Evolutionary conservation across 495 filamentous ascomycete genomes (phyloP).

Genomic region (Astrothelium macrocarpum): DNA sequence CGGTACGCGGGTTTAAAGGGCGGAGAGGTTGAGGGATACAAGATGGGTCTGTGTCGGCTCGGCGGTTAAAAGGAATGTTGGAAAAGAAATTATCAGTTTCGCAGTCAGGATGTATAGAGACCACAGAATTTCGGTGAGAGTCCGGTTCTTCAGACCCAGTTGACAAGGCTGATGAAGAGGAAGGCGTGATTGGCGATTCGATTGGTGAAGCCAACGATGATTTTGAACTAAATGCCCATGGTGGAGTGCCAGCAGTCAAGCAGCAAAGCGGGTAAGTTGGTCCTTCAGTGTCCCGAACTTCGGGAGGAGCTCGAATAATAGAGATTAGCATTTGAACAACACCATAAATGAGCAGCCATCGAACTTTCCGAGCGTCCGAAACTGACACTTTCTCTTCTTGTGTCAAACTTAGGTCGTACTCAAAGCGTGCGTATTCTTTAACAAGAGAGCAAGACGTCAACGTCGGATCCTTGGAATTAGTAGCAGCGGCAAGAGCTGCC

Average conservation of each 20-base stretch:
- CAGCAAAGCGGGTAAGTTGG: slow-evolving; percentile 30
- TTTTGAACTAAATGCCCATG: slow-evolving; percentile 18
- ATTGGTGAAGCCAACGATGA: background rate
- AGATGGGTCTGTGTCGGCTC: background rate
- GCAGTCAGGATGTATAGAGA: slow-evolving; percentile 33
- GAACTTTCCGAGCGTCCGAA: slow-evolving; percentile 35
- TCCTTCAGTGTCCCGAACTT: slow-evolving; percentile 28
- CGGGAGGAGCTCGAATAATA: slow-evolving; percentile 28
- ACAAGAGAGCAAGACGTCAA: slow-evolving; percentile 33
- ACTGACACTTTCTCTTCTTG: slow-evolving; percentile 35
- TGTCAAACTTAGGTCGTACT: slow-evolving; percentile 31
- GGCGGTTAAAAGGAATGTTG: slow-evolving; percentile 16
- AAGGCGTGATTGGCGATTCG: slow-evolving; percentile 6
- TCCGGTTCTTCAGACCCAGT: background rate
- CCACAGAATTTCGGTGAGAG: background rate
- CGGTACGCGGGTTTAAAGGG: slow-evolving; percentile 5
- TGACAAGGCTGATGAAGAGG: slow-evolving; percentile 8
- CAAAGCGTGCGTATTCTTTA: slow-evolving; percentile 38
- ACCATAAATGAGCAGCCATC: slow-evolving; percentile 67
- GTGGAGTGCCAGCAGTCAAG: slow-evolving; percentile 20
- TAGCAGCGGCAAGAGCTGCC: slow-evolving; percentile 31
- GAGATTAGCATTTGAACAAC: slow-evolving; percentile 48
- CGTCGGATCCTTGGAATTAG: slow-evolving; percentile 29
- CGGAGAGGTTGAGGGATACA: slow-evolving; percentile 18
- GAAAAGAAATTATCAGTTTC: slow-evolving; percentile 29